A percentile compares a stretch with the other conserved stretches of the same genome.
Evolutionary conservation across 2,329 filamentous ascomycete genomes (phyloP).

Genomic region (Colletotrichum limetticola): DNA sequence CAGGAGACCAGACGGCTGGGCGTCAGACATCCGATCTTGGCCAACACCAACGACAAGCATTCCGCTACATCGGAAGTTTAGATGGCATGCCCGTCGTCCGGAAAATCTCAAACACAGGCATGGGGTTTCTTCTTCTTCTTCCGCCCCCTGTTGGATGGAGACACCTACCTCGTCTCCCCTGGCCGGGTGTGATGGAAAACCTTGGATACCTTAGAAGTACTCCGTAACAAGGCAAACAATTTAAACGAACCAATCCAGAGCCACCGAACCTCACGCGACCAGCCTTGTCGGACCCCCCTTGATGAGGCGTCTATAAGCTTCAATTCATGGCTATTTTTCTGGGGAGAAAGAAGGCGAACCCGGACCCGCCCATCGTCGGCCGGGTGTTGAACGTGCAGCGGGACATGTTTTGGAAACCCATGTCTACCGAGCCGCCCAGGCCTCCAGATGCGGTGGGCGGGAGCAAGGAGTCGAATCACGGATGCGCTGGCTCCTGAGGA

Average conservation of each 20-base stretch:
- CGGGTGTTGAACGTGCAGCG: background rate
- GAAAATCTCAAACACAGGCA: background rate
- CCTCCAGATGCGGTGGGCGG: background rate
- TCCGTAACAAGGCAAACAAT: background rate
- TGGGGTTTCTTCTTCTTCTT: background rate
- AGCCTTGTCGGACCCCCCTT: background rate
- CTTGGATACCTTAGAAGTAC: background rate
- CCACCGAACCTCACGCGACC: background rate
- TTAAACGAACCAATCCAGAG: background rate
- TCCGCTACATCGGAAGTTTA: constrained; percentile 23
- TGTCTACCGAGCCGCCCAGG: background rate
- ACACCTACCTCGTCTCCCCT: background rate
- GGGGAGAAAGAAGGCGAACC: background rate
- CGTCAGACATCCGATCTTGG: background rate
- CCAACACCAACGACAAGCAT: constrained; percentile 7
- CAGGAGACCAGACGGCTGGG: constrained; percentile 1
- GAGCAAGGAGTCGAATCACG: constrained; percentile 5
- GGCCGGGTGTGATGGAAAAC: background rate
- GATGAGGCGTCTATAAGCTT: constrained; percentile 12
- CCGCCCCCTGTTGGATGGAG: background rate
- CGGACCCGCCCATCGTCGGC: background rate
- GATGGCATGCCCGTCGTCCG: constrained; percentile 11
- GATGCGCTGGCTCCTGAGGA: background rate
- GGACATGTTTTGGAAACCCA: constrained; percentile 18
- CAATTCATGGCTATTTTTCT: constrained; percentile 19